A percentile compares a stretch with the other conserved stretches of the same genome.
These are phyloP conservation scores for Dryas integrifolia DNA, from an alignment of 331 rosid species.

Conservation along the genomic window DNA sequence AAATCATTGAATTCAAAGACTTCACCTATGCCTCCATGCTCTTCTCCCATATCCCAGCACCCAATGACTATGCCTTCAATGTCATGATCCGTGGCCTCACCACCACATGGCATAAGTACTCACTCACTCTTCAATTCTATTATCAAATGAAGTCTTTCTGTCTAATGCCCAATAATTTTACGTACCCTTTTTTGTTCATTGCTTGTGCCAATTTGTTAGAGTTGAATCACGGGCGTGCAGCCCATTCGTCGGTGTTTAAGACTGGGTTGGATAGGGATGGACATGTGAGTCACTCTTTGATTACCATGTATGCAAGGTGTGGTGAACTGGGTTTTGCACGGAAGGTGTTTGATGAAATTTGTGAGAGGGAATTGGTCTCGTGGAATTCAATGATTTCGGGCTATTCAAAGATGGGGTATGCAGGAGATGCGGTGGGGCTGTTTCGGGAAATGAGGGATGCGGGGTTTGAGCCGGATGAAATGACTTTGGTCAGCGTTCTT, in stretches of 20 bases:
- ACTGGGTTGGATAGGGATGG: constrained; percentile 48
- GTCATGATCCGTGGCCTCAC: constrained; percentile 77
- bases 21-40: constrained; percentile 50
- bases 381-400: constrained; percentile 83
- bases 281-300: constrained; percentile 55
- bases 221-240: constrained; percentile 37
- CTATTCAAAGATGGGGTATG: constrained; percentile 55
- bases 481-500: constrained; percentile 65
- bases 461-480: constrained; percentile 63
- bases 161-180: constrained; percentile 51
- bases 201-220: constrained; percentile 54
- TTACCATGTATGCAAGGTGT: constrained; percentile 62
- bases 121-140: constrained; percentile 49
- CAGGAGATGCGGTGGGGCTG: constrained; percentile 52
- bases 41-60: constrained; percentile 47
- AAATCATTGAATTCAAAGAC: constrained; percentile 51
- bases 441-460: constrained; percentile 51
- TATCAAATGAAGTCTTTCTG: constrained; percentile 46
- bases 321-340: constrained; percentile 49
- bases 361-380: constrained; percentile 54
- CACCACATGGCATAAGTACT: constrained; percentile 57
- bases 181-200: constrained; percentile 72
- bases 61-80: constrained; percentile 65
- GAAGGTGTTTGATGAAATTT: constrained; percentile 70
- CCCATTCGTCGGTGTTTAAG: constrained; percentile 48